Percentiles rank a stretch among this genome's conserved stretches.
phyloP scores from a whole-genome alignment of 345 rosid genomes.

The Ailanthus altissimus region DNA sequence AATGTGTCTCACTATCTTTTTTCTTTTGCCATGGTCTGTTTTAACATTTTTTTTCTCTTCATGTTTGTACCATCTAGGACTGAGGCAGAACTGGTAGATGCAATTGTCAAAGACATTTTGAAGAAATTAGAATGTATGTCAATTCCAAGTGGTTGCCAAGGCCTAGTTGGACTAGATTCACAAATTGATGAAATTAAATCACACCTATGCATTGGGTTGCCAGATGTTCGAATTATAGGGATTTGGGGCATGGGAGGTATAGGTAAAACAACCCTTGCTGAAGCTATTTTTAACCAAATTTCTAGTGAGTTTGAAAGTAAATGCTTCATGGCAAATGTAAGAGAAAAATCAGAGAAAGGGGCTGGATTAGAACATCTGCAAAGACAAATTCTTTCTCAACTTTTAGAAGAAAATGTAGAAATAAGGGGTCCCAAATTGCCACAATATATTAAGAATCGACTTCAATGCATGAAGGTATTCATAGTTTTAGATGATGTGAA shows the following conservation, averaged over 20 bases:
- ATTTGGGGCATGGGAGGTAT: constrained; percentile 13
- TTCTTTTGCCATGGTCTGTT: not conserved
- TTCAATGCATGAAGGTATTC: not conserved
- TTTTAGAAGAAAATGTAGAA: not conserved
- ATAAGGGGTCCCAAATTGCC: not conserved
- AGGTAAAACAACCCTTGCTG: constrained; percentile 11
- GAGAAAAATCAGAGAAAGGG: not conserved
- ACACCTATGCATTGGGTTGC: not conserved
- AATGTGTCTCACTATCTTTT: too few relatives aligned
- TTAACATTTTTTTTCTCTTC: not conserved
- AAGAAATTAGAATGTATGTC: too few relatives aligned
- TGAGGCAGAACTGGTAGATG: not conserved
- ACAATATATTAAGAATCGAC: not conserved
- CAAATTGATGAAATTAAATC: not conserved
- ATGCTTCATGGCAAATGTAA: not conserved
- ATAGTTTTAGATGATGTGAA: constrained; percentile 12
- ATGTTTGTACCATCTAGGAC: not conserved
- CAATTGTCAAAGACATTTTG: not conserved
- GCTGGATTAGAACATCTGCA: not conserved
- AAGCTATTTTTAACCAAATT: not conserved
- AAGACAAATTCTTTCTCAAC: not conserved
- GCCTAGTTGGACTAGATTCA: not conserved
- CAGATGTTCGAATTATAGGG: not conserved
- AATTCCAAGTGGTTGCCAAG: too few relatives aligned
- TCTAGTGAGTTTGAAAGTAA: constrained; percentile 3